Evolutionary conservation across 768 basidiomycete species (phyloP).

Genomic region (Lentinula detonsa): DNA sequence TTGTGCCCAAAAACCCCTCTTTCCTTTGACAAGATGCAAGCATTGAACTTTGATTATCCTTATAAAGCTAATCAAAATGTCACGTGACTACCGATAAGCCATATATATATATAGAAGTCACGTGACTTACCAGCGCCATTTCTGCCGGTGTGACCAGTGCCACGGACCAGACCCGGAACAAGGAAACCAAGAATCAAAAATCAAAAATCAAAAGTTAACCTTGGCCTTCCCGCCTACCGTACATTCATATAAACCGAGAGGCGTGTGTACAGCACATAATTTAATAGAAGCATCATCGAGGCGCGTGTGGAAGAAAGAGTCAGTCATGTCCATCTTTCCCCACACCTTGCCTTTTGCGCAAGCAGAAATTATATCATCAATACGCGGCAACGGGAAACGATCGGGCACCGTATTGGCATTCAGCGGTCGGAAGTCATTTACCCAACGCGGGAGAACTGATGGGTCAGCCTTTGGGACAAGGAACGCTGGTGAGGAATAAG

Average conservation of each 20-base stretch:
- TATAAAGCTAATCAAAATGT: too few relatives aligned
- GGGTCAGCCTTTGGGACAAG: slow-evolving; percentile 26
- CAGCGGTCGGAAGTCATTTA: slow-evolving; percentile 20
- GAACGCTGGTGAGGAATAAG: slow-evolving; percentile 23
- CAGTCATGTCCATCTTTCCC: not conserved
- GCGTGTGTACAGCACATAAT: slow-evolving; percentile 27
- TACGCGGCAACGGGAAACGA: slow-evolving; percentile 16
- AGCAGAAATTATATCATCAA: slow-evolving; percentile 31
- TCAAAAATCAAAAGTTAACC: too few relatives aligned
- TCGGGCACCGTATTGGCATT: slow-evolving; percentile 19
- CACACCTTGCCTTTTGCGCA: slow-evolving; percentile 13
- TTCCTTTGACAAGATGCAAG: too few relatives aligned
- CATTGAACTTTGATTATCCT: too few relatives aligned
- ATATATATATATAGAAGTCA: too few relatives aligned
- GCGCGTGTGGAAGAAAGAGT: slow-evolving; percentile 12
- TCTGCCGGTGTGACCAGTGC: too few relatives aligned
- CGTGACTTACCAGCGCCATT: too few relatives aligned
- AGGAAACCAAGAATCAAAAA: too few relatives aligned
- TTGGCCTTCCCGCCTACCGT: too few relatives aligned
- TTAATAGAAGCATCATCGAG: slow-evolving; percentile 20
- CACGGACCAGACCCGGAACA: too few relatives aligned
- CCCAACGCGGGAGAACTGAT: slow-evolving; percentile 14
- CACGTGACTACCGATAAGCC: too few relatives aligned
- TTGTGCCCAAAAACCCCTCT: too few relatives aligned
- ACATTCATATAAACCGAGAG: slow-evolving; percentile 29